Percentiles rank a stretch among this genome's conserved stretches.
phyloP scores from a whole-genome alignment of 768 basidiomycete genomes.

The Boletus reticulatus region DNA sequence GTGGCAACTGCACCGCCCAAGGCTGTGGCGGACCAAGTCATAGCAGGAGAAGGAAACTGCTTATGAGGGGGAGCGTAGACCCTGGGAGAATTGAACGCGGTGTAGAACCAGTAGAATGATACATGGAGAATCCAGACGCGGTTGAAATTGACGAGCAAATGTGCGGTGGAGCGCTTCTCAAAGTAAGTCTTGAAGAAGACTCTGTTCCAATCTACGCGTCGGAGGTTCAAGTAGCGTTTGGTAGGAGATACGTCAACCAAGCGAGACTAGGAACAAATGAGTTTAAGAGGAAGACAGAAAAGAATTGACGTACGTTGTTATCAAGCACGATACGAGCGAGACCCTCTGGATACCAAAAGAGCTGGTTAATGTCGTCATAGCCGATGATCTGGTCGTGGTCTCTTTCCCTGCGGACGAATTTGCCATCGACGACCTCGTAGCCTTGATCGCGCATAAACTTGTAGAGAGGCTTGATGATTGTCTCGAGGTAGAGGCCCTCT shows the following conservation, averaged over 20 bases:
- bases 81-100: constrained; percentile 93
- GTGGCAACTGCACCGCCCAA: constrained; percentile 96
- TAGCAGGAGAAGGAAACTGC: constrained; percentile 70
- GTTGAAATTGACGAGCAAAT: constrained; percentile 98
- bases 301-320: constrained; percentile 63
- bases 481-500: constrained; percentile 89
- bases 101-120: constrained; percentile 94
- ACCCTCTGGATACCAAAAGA: constrained; percentile 99
- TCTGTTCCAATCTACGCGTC: constrained; percentile 88
- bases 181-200: constrained; percentile 99
- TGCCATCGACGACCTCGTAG: constrained; percentile 93
- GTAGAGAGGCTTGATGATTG: constrained; percentile 93
- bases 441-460: constrained; percentile 96
- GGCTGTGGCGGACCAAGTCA: constrained; percentile 94
- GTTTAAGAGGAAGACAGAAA: background rate
- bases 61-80: constrained; percentile 78
- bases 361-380: constrained; percentile 99
- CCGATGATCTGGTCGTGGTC: constrained; percentile 96
- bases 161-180: constrained; percentile 90
- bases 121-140: constrained; percentile 98
- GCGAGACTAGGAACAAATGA: constrained; percentile 58
- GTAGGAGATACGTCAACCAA: constrained; percentile 89
- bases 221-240: constrained; percentile 91
- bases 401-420: constrained; percentile 90
- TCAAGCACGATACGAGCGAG: constrained; percentile 86